A percentile compares a stretch with the other conserved stretches of the same genome.
phyloP scores from a whole-genome alignment of 148 eudicot genomes.

The Mesembryanthemum crystallinum region DNA sequence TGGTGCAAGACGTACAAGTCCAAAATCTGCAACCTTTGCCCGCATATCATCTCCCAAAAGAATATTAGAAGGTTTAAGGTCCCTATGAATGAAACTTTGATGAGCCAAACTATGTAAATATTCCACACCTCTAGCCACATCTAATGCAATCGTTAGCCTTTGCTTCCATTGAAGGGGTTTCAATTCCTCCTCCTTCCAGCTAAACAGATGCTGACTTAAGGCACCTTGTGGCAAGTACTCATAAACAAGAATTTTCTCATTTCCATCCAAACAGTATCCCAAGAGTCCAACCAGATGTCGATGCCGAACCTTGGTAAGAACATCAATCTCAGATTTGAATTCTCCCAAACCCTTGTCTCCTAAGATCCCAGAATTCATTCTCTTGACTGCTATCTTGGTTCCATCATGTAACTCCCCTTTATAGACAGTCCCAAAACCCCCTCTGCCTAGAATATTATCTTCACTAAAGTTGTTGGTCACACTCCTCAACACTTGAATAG shows the following conservation, averaged over 20 bases:
- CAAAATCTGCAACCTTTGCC: slow-evolving; percentile 86
- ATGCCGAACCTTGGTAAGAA: slow-evolving; percentile 68
- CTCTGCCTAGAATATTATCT: slow-evolving; percentile 57
- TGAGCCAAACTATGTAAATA: slow-evolving; percentile 77
- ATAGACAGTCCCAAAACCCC: slow-evolving; percentile 86
- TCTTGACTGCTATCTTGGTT: slow-evolving; percentile 70
- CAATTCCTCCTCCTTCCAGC: slow-evolving; percentile 55
- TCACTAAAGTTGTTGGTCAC: slow-evolving; percentile 71
- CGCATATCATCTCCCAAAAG: slow-evolving; percentile 74
- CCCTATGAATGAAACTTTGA: slow-evolving; percentile 79
- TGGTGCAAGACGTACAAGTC: slow-evolving; percentile 81
- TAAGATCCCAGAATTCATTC: slow-evolving; percentile 68
- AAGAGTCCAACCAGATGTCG: slow-evolving; percentile 66
- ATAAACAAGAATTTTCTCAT: slow-evolving; percentile 68
- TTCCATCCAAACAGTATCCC: slow-evolving; percentile 75
- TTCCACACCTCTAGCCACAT: slow-evolving; percentile 85
- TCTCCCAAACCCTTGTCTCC: slow-evolving; percentile 68
- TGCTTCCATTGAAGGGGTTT: slow-evolving; percentile 71
- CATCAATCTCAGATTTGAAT: slow-evolving; percentile 69
- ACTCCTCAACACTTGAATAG: slow-evolving; percentile 54
- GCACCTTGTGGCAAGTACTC: slow-evolving; percentile 83
- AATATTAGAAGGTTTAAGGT: slow-evolving; percentile 76
- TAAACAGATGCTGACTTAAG: slow-evolving; percentile 52
- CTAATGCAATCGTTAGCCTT: slow-evolving; percentile 61
- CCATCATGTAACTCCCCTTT: slow-evolving; percentile 69